A percentile compares a stretch with the other conserved stretches of the same genome.
phyloP scores from a whole-genome alignment of 2,329 filamentous ascomycete species.

The Laburnicola sp. region DNA sequence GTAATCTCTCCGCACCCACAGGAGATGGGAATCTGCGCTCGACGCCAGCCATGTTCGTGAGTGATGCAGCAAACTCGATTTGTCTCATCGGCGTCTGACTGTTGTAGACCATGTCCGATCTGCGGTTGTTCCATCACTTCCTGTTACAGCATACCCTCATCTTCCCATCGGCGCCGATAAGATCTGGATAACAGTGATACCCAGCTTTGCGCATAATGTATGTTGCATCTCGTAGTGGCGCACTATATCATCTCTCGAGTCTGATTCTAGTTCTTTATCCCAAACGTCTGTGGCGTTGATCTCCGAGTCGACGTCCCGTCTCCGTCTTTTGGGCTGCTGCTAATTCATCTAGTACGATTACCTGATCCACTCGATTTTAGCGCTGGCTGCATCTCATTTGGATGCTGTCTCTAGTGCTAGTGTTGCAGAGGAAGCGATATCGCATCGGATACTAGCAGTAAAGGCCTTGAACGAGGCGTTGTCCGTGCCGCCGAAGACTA shows the following conservation, averaged over 20 bases:
- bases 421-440: slow-evolving; percentile 62
- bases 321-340: no score
- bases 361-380: slow-evolving; percentile 71
- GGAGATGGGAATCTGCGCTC: slow-evolving; percentile 34
- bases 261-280: no score
- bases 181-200: slow-evolving; percentile 69
- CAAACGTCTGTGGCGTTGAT: no score
- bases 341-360: slow-evolving; percentile 60
- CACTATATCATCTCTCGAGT: neutral
- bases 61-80: slow-evolving; percentile 18
- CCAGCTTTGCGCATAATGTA: slow-evolving; percentile 68
- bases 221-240: slow-evolving; percentile 24
- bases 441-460: slow-evolving; percentile 67
- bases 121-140: slow-evolving; percentile 72
- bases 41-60: slow-evolving; percentile 39
- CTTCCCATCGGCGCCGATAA: slow-evolving; percentile 67
- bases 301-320: no score
- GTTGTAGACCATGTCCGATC: slow-evolving; percentile 55
- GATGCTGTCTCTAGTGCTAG: slow-evolving; percentile 53
- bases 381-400: slow-evolving; percentile 68
- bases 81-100: slow-evolving; percentile 17
- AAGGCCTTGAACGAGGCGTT: slow-evolving; percentile 48
- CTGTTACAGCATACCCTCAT: slow-evolving; percentile 63
- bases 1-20: slow-evolving; percentile 28
- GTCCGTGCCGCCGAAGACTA: slow-evolving; percentile 37